Conservation (phyloP, 1,284 basidiomycete species). For the Erythrobasidium hasegawianum region DNA sequence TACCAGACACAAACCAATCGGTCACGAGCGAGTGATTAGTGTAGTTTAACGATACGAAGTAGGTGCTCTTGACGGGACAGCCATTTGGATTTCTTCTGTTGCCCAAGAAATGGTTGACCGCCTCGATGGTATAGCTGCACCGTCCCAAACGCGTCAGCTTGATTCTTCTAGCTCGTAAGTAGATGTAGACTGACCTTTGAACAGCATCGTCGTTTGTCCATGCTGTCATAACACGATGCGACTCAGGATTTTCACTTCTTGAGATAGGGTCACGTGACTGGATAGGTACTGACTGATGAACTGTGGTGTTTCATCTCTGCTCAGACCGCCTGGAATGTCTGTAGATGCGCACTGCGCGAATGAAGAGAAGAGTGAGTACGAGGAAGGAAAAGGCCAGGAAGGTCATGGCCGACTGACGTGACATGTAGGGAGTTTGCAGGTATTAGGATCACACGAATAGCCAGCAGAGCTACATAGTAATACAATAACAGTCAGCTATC, state of each 20-base stretch:
- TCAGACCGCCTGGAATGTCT: constrained; percentile 64
- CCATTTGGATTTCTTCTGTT: constrained; percentile 74
- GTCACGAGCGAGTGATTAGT: constrained; percentile 62
- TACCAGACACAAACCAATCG: constrained; percentile 77
- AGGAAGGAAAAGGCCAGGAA: too few species aligned
- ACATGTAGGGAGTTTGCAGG: constrained; percentile 60
- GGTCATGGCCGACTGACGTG: neutral
- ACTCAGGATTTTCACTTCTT: constrained; percentile 3
- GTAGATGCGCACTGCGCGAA: constrained; percentile 60
- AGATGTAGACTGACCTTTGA: constrained; percentile 50
- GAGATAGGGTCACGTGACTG: neutral
- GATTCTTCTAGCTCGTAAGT: too few species aligned
- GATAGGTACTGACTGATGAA: constrained; percentile 54
- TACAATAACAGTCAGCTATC: neutral
- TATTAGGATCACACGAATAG: constrained; percentile 64
- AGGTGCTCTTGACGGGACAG: constrained; percentile 70
- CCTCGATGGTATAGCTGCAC: constrained; percentile 49
- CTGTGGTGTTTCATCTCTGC: constrained; percentile 63
- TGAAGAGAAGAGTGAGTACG: too few species aligned
- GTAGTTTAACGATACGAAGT: constrained; percentile 67
- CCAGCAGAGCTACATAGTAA: constrained; percentile 50
- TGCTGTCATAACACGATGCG: constrained; percentile 7
- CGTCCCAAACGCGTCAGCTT: too few species aligned
- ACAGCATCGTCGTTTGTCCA: constrained; percentile 55
- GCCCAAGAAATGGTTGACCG: constrained; percentile 61